Evolutionary conservation across 306 rosid species (phyloP).

Genomic region (Rubus idaeus): DNA sequence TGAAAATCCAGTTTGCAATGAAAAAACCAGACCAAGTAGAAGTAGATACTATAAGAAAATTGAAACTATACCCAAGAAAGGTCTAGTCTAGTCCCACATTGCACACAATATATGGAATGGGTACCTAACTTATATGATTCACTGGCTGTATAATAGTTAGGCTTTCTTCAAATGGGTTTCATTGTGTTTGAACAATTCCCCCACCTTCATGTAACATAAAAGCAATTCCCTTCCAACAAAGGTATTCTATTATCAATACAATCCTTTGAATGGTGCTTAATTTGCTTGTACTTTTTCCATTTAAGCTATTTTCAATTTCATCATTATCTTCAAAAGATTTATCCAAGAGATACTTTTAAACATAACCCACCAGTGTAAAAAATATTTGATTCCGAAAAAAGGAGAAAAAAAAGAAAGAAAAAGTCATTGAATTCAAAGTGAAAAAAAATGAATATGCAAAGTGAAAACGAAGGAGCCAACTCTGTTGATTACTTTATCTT

Average conservation of each 20-base stretch:
- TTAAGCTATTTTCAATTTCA: not conserved
- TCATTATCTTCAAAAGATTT: not conserved
- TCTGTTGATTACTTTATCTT: slow-evolving; percentile 57
- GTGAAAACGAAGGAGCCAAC: slow-evolving; percentile 48
- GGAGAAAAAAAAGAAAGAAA: not conserved
- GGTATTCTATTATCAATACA: slow-evolving; percentile 16
- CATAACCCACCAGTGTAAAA: slow-evolving; percentile 6
- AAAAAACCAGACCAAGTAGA: slow-evolving; percentile 18
- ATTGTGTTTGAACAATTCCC: slow-evolving; percentile 27
- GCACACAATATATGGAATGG: not conserved
- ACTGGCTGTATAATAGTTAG: slow-evolving; percentile 36
- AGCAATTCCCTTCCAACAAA: slow-evolving; percentile 33
- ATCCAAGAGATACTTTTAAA: not conserved
- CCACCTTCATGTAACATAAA: slow-evolving; percentile 12
- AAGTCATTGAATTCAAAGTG: slow-evolving; percentile 5
- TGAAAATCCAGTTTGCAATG: slow-evolving; percentile 39
- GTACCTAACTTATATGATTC: slow-evolving; percentile 31
- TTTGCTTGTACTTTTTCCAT: not conserved
- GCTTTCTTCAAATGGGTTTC: slow-evolving; percentile 21
- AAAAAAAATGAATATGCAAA: slow-evolving; percentile 26
- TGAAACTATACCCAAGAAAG: slow-evolving; percentile 42
- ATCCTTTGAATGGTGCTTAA: slow-evolving; percentile 25
- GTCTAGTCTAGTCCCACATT: slow-evolving; percentile 22
- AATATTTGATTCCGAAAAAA: not conserved
- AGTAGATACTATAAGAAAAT: slow-evolving; percentile 22